Percentiles rank a stretch among this genome's conserved stretches.
These are phyloP conservation scores for Castanospermum australe DNA, from an alignment of 306 rosid genomes.

Conservation along the genomic window DNA sequence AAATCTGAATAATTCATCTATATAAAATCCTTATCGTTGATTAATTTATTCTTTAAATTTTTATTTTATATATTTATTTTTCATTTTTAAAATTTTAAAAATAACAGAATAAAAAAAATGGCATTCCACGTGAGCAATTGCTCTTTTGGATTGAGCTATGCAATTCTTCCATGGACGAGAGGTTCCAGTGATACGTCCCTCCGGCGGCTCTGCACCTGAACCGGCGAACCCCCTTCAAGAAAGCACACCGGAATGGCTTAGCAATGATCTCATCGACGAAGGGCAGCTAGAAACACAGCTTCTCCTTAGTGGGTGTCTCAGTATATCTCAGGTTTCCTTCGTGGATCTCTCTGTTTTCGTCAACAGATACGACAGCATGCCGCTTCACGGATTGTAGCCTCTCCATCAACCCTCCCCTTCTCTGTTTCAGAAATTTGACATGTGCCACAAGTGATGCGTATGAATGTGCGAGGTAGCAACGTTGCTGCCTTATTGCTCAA, in stretches of 20 bases:
- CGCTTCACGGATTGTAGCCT: not conserved
- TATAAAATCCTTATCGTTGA: too few relatives aligned
- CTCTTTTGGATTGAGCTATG: constrained; percentile 81
- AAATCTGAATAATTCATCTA: too few relatives aligned
- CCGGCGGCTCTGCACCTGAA: constrained; percentile 11
- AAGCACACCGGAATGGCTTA: constrained; percentile 69
- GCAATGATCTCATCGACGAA: constrained; percentile 67
- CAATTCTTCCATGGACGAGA: constrained; percentile 66
- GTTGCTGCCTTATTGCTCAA: constrained; percentile 36
- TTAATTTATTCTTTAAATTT: too few relatives aligned
- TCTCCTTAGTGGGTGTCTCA: constrained; percentile 52
- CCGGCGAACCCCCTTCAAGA: constrained; percentile 30
- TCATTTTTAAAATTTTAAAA: too few relatives aligned
- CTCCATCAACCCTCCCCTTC: constrained; percentile 1
- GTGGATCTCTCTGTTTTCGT: constrained; percentile 26
- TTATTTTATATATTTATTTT: too few relatives aligned
- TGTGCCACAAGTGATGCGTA: too few relatives aligned
- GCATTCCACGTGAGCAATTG: too few relatives aligned
- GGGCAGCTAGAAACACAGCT: constrained; percentile 63
- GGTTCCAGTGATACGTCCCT: constrained; percentile 16
- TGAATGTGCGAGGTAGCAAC: too few relatives aligned
- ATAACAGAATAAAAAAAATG: too few relatives aligned
- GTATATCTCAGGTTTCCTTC: constrained; percentile 45
- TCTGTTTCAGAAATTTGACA: too few relatives aligned
- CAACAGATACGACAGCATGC: not conserved